Conservation (phyloP, 2,329 filamentous ascomycete genomes). For the Trichoderma aggressivum region DNA sequence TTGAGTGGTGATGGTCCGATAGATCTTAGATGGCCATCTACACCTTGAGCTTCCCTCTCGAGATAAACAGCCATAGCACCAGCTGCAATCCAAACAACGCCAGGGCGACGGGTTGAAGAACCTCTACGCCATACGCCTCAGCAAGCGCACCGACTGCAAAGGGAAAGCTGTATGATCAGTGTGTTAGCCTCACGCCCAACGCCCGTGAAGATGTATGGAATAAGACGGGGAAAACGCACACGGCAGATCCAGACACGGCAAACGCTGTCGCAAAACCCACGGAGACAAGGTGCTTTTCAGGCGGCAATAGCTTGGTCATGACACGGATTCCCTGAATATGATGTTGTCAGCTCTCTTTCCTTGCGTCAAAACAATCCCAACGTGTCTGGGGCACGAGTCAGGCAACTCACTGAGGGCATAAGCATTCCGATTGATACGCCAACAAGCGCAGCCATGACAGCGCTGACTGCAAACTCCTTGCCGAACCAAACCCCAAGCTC, state of each 20-base stretch:
- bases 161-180: slow-evolving; percentile 42
- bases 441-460: slow-evolving; percentile 57
- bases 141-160: slow-evolving; percentile 68
- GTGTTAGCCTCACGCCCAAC: neutral
- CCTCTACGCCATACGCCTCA: slow-evolving; percentile 51
- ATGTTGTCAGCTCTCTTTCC: neutral
- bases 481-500: slow-evolving; percentile 79
- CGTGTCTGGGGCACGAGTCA: no score
- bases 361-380: neutral
- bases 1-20: neutral
- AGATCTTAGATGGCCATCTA: neutral
- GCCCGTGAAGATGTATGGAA: neutral
- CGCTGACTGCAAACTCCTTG: slow-evolving; percentile 71
- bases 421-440: slow-evolving; percentile 18
- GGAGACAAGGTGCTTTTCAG: slow-evolving; percentile 68
- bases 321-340: slow-evolving; percentile 13
- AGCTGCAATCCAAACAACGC: slow-evolving; percentile 40
- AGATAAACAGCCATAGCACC: slow-evolving; percentile 12
- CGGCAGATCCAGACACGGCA: slow-evolving; percentile 68
- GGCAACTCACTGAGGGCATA: slow-evolving; percentile 15
- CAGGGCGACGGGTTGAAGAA: slow-evolving; percentile 35
- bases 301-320: slow-evolving; percentile 67
- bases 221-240: slow-evolving; percentile 27
- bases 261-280: slow-evolving; percentile 79
- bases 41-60: slow-evolving; percentile 4